These are phyloP conservation scores for Lepidium sativum DNA, from an alignment of 345 rosid species.

Conservation along the genomic window DNA sequence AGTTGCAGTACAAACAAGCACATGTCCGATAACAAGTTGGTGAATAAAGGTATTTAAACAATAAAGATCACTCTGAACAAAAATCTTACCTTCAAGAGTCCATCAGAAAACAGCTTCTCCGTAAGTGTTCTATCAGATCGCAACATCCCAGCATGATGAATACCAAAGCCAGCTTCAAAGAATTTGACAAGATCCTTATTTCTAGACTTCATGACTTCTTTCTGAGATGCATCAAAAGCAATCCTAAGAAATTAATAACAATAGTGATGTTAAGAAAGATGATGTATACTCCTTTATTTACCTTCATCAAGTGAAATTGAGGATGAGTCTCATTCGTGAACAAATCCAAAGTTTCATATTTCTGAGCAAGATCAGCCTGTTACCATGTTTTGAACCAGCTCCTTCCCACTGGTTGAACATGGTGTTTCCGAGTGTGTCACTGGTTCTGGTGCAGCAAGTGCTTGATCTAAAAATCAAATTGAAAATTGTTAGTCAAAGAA, in stretches of 20 bases:
- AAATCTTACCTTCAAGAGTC: slow-evolving; percentile 69
- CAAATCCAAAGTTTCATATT: slow-evolving; percentile 52
- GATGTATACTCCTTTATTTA: slow-evolving; percentile 15
- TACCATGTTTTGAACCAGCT: no score
- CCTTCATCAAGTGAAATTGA: slow-evolving; percentile 61
- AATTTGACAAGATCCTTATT: slow-evolving; percentile 85
- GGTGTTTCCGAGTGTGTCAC: slow-evolving; percentile 28
- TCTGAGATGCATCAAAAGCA: slow-evolving; percentile 40
- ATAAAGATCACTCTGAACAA: slow-evolving; percentile 9
- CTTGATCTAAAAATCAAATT: slow-evolving; percentile 28
- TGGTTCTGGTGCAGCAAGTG: slow-evolving; percentile 27
- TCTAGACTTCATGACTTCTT: slow-evolving; percentile 86
- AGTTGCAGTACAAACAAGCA: no score
- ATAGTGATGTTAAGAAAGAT: background rate
- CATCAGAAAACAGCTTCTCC: slow-evolving; percentile 83
- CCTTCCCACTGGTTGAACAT: slow-evolving; percentile 34
- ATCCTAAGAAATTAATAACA: slow-evolving; percentile 10
- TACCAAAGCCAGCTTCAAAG: slow-evolving; percentile 63
- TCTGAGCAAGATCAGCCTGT: slow-evolving; percentile 82
- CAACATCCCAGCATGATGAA: slow-evolving; percentile 99
- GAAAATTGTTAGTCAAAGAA: slow-evolving; percentile 6
- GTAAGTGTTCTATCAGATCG: slow-evolving; percentile 92
- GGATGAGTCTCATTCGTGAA: slow-evolving; percentile 64
- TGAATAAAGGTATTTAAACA: background rate
- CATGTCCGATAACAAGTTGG: slow-evolving; percentile 6